Evolutionary conservation across 2,329 filamentous ascomycete genomes (phyloP).

Genomic region (Fusarium buxicola): DNA sequence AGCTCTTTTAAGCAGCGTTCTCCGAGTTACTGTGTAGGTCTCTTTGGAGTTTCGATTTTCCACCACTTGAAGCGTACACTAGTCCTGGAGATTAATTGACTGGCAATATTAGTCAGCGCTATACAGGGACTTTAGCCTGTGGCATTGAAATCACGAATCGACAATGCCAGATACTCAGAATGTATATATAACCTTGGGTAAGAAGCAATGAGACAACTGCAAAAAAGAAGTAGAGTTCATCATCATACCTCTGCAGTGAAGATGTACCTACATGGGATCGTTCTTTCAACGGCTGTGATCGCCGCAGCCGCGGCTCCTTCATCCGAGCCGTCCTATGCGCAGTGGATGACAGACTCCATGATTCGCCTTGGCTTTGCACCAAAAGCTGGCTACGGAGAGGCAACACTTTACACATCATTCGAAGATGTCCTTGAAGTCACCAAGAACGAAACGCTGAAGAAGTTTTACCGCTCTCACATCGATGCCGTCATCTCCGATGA

Average conservation of each 20-base stretch:
- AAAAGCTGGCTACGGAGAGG: conserved; percentile 57
- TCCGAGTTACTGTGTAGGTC: not conserved
- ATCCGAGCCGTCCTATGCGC: conserved; percentile 41
- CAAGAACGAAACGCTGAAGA: conserved; percentile 55
- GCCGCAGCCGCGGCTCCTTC: not conserved
- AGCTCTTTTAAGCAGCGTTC: not conserved
- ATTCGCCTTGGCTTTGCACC: conserved; percentile 54
- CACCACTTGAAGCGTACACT: not conserved
- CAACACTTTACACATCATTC: conserved; percentile 61
- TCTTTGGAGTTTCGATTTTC: conserved; percentile 1
- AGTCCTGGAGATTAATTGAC: not conserved
- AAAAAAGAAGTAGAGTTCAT: not conserved
- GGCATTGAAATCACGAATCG: not conserved
- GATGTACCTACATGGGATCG: not conserved
- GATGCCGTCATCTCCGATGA: conserved; percentile 57
- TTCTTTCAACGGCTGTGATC: not conserved
- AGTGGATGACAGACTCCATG: conserved; percentile 60
- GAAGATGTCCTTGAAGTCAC: conserved; percentile 58
- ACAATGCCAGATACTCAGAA: not conserved
- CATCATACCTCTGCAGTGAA: not conserved
- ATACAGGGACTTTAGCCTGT: not conserved
- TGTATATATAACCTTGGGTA: conserved; percentile 1
- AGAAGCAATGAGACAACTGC: not conserved
- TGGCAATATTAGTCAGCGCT: not conserved
- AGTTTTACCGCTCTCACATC: conserved; percentile 58